Evolutionary conservation across 1,139 yeast species (phyloP).

Genomic region (Sugiyamaella novakii): DNA sequence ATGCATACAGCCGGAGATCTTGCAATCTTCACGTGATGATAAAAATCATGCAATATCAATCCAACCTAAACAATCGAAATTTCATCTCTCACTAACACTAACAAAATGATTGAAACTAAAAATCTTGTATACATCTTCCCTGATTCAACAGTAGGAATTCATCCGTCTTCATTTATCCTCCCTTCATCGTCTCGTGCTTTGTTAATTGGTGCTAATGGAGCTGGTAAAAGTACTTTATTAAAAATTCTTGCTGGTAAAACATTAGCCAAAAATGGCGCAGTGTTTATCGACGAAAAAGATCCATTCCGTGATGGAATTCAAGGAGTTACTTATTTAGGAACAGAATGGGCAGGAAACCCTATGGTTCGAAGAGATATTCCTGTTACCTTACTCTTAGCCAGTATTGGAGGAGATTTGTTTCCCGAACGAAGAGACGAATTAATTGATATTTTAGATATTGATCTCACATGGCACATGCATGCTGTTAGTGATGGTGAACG

Average conservation of each 20-base stretch:
- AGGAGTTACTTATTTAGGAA: constrained; percentile 87
- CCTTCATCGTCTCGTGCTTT: constrained; percentile 76
- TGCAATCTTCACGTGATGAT: constrained; percentile 5
- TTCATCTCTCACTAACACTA: too few species aligned
- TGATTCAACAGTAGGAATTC: constrained; percentile 66
- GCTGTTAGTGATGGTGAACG: constrained; percentile 92
- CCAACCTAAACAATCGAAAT: too few species aligned
- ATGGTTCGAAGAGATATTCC: constrained; percentile 89
- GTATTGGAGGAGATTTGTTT: constrained; percentile 79
- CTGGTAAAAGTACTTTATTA: constrained; percentile 90
- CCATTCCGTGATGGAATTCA: constrained; percentile 71
- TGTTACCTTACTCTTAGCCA: constrained; percentile 71
- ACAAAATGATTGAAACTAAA: constrained; percentile 57
- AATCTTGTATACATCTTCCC: constrained; percentile 73
- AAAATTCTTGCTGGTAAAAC: constrained; percentile 90
- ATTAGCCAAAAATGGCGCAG: constrained; percentile 69
- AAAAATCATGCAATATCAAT: too few species aligned
- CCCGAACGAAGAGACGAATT: constrained; percentile 76
- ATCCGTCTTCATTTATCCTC: constrained; percentile 59
- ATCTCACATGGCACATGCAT: constrained; percentile 90
- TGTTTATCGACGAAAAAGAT: constrained; percentile 71
- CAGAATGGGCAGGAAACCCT: constrained; percentile 96
- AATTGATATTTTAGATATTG: constrained; percentile 77
- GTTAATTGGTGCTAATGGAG: constrained; percentile 92
- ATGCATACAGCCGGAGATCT: too few species aligned